Percentiles rank a stretch among this genome's conserved stretches.
phyloP scores from a whole-genome alignment of 352 stramenopile species.

The Globisporangium okanoganense region DNA sequence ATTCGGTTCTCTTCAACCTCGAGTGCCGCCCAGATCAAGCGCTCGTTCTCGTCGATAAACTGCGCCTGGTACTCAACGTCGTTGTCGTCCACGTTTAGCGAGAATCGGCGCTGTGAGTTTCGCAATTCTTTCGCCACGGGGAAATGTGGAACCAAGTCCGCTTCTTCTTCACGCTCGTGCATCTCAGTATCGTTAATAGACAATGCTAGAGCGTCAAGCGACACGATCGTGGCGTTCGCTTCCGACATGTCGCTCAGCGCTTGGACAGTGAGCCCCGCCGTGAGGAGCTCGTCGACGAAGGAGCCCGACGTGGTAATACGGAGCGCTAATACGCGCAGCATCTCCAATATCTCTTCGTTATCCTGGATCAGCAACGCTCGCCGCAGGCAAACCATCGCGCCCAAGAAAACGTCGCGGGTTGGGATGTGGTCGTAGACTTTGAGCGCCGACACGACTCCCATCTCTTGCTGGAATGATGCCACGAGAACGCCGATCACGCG shows the following conservation, averaged over 20 bases:
- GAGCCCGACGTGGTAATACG: conserved; percentile 71
- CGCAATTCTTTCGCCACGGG: conserved; percentile 55
- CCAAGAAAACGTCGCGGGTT: conserved; percentile 76
- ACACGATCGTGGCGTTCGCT: conserved; percentile 43
- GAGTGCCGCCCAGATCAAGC: conserved; percentile 62
- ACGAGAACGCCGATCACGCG: conserved; percentile 58
- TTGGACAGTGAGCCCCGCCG: conserved; percentile 45
- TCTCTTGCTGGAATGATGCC: conserved; percentile 73
- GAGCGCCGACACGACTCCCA: conserved; percentile 56
- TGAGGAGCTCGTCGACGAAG: conserved; percentile 63
- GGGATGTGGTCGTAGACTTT: conserved; percentile 63
- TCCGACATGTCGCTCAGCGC: conserved; percentile 54
- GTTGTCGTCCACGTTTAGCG: background rate
- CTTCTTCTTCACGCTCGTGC: conserved; percentile 66
- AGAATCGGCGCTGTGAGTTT: conserved; percentile 12
- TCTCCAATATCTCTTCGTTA: conserved; percentile 21
- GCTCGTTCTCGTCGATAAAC: conserved; percentile 42
- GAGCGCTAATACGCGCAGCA: conserved; percentile 54
- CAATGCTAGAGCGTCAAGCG: conserved; percentile 55
- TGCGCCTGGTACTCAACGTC: conserved; percentile 4
- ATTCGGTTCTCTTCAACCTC: conserved; percentile 84
- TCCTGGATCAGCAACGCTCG: conserved; percentile 58
- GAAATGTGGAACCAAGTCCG: conserved; percentile 66
- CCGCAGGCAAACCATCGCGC: conserved; percentile 64
- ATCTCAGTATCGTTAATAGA: conserved; percentile 69